phyloP scores from a whole-genome alignment of 108 stramenopile genomes.

The Skeletonema tropicum region DNA sequence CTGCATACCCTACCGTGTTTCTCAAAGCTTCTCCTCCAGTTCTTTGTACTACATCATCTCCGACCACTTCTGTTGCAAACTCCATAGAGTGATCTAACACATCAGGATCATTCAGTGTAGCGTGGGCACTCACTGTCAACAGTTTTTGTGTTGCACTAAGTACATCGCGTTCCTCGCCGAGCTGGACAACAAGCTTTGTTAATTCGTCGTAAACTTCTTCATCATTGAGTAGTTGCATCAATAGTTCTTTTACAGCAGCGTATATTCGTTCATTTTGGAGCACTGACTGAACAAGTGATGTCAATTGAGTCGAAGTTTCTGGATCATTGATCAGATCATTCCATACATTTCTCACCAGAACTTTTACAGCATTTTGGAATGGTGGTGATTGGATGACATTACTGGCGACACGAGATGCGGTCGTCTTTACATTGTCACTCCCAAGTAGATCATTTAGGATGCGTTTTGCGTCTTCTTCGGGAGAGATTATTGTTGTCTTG shows the following conservation, averaged over 20 bases:
- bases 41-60: conserved; percentile 86
- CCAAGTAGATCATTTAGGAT: conserved; percentile 40
- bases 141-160: conserved; percentile 66
- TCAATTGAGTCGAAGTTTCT: conserved; percentile 72
- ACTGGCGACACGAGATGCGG: conserved; percentile 48
- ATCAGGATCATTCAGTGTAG: conserved; percentile 83
- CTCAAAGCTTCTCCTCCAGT: conserved; percentile 85
- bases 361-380: conserved; percentile 66
- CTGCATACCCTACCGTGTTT: conserved; percentile 83
- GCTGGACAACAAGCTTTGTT: conserved; percentile 60
- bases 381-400: conserved; percentile 63
- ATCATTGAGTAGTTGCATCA: conserved; percentile 72
- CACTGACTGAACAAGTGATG: conserved; percentile 66
- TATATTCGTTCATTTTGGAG: conserved; percentile 75
- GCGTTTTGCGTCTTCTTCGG: conserved; percentile 52
- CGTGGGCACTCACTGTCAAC: conserved; percentile 77
- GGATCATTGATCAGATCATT: conserved; percentile 77
- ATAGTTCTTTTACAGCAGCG: conserved; percentile 59
- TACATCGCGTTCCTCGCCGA: conserved; percentile 69
- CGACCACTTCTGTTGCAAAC: conserved; percentile 88
- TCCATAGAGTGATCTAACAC: conserved; percentile 92
- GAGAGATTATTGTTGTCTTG: conserved; percentile 22
- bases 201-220: conserved; percentile 77
- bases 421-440: conserved; percentile 39
- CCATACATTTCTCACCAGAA: conserved; percentile 69